Evolutionary conservation across 768 basidiomycete genomes (phyloP), one percentile per base, ranked within the genome.

Genomic region (Psilocybe cyanescens): DNA sequence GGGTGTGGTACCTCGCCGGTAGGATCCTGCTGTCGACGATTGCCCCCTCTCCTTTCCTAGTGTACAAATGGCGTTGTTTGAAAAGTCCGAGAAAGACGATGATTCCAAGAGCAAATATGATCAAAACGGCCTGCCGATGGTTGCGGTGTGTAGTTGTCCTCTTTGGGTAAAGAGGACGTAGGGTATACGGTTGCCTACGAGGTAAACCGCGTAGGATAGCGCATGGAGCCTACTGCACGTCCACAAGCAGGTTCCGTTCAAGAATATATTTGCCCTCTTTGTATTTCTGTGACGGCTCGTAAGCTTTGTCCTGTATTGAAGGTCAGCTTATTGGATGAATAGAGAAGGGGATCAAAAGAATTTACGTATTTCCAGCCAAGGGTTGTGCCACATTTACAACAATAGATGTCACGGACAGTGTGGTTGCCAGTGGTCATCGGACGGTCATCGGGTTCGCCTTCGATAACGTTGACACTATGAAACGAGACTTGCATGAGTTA

Each of bases 351-450:
- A 45, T 37, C 19, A 44, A 29, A 47, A n/a, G 14, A 45, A 79
- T 89, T 74, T 72, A 94, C 97, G 75, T 99, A 99, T 95, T 98
- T 98, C 97, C 97, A 99, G 58, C 97, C 97, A 33, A 99, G 83
- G 16, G 83, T 86, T 53, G 84, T 85, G 61, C 86, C 84, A 75
- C 97, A 99, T 75, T 96, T 97, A 81, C 82, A 78, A 76, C 97
- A 99, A 76, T 86, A 93, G 64, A 99, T 94, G 74, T 99, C 97
- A 59, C 97, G 89, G 35, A 99, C 97, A 29, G 91, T 93, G 77
- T 99, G 97, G 68, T 92, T 87, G 19, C 97, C 97, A 19, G 97
- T 99, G 31, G 95, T 96, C 97, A 99, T 99, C 60, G 88, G 86
- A 63, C 97, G 85, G 73, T 98, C 97, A 72, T 84, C 91, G 44